These are phyloP conservation scores for Lachnellula suecica DNA, from an alignment of 2,329 filamentous ascomycete species.

Conservation along the genomic window DNA sequence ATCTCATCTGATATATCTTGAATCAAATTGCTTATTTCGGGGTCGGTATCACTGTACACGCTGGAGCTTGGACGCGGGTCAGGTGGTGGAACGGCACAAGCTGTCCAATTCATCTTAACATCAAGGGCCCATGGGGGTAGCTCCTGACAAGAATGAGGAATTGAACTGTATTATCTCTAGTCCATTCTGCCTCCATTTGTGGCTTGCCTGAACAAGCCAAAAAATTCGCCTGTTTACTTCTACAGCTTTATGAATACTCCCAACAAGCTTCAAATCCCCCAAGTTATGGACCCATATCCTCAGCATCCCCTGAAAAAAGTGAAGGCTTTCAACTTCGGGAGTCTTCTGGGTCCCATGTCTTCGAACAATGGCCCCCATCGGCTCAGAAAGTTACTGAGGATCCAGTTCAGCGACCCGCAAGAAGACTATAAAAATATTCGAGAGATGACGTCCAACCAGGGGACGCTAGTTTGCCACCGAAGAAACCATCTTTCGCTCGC, in stretches of 20 bases:
- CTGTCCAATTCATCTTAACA: no score
- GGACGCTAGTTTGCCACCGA: constrained; percentile 13
- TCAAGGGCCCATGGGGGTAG: no score
- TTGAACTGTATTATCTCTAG: no score
- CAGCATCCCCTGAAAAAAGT: constrained; percentile 7
- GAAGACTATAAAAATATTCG: constrained; percentile 16
- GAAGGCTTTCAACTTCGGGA: constrained; percentile 13
- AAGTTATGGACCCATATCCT: constrained; percentile 8
- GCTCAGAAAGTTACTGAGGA: constrained; percentile 10
- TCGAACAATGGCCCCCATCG: background rate
- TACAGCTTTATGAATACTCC: no score
- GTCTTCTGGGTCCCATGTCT: constrained; percentile 1
- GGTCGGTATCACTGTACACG: constrained; percentile 14
- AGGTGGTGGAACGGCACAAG: constrained; percentile 1
- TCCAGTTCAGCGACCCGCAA: constrained; percentile 14
- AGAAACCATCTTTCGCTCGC: constrained; percentile 12
- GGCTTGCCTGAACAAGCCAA: no score
- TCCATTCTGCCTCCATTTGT: no score
- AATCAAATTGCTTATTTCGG: constrained; percentile 14
- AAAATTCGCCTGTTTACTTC: no score
- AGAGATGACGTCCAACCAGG: constrained; percentile 11
- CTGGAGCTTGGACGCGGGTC: constrained; percentile 11
- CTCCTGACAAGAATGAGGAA: no score
- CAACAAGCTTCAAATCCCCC: no score
- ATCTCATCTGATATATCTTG: constrained; percentile 13